phyloP scores from a whole-genome alignment of 371 early-diverging fungal species.

The Mucor velutinosus region DNA sequence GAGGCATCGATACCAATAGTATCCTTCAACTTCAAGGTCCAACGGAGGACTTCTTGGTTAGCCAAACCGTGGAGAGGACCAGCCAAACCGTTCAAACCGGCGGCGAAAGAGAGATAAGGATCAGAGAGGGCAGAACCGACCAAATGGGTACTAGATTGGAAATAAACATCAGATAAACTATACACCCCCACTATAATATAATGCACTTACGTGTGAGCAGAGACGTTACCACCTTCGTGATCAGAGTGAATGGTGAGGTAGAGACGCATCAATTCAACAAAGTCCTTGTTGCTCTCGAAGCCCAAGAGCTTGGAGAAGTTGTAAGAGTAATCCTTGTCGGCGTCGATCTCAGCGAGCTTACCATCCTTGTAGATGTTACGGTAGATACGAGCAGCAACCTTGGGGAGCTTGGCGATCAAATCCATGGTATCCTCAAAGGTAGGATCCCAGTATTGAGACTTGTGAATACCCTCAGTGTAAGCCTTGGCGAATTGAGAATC shows the following conservation, averaged over 20 bases:
- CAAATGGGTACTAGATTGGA: slow-evolving; percentile 74
- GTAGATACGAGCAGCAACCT: slow-evolving; percentile 97
- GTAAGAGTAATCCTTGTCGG: slow-evolving; percentile 89
- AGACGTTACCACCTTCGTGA: slow-evolving; percentile 99
- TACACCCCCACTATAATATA: neutral
- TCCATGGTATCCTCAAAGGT: slow-evolving; percentile 97
- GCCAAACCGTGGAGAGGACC: slow-evolving; percentile 99
- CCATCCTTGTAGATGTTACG: slow-evolving; percentile 98
- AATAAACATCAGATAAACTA: neutral
- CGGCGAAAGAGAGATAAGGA: slow-evolving; percentile 97
- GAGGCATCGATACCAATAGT: slow-evolving; percentile 83
- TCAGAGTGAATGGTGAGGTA: slow-evolving; percentile 99
- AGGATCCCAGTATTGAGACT: slow-evolving; percentile 96
- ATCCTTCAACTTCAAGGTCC: slow-evolving; percentile 93
- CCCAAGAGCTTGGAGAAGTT: slow-evolving; percentile 95
- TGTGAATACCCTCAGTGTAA: slow-evolving; percentile 92
- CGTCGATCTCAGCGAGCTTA: slow-evolving; percentile 83
- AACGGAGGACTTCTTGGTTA: slow-evolving; percentile 99
- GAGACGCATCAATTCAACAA: slow-evolving; percentile 96
- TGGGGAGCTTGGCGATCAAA: slow-evolving; percentile 96
- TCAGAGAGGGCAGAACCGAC: slow-evolving; percentile 97
- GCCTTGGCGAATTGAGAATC: slow-evolving; percentile 96
- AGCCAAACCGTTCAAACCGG: slow-evolving; percentile 97
- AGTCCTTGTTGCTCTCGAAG: slow-evolving; percentile 84
- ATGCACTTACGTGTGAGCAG: slow-evolving; percentile 77